Evolutionary conservation across 179 eudicot species (phyloP).

Genomic region (Amaranthus tricolor): DNA sequence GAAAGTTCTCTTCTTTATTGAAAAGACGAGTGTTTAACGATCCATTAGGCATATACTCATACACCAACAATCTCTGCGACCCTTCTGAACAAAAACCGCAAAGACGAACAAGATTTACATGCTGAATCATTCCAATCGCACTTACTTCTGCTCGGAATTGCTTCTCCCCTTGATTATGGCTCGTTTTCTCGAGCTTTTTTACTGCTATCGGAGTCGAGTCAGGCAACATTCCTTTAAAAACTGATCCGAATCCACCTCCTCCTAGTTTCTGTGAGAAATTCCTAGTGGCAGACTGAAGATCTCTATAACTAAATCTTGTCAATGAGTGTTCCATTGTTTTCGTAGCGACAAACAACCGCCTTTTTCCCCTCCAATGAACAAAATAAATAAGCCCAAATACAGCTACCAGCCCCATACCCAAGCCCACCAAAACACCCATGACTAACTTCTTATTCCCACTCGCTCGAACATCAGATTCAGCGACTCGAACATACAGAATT

Average conservation of each 20-base stretch:
- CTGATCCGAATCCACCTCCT: conserved; percentile 33
- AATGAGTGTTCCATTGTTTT: conserved; percentile 24
- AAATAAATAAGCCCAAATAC: conserved; percentile 13
- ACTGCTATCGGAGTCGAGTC: conserved; percentile 29
- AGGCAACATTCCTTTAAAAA: conserved; percentile 32
- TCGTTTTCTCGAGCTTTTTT: conserved; percentile 27
- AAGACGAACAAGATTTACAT: conserved; percentile 34
- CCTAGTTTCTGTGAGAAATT: conserved; percentile 32
- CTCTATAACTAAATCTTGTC: conserved; percentile 22
- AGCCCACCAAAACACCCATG: conserved; percentile 13
- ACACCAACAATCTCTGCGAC: conserved; percentile 27
- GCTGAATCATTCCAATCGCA: conserved; percentile 34
- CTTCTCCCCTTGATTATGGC: conserved; percentile 30
- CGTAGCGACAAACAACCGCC: conserved; percentile 9
- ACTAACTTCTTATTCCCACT: conserved; percentile 13
- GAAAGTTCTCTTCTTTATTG: not conserved
- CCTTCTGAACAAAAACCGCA: conserved; percentile 37
- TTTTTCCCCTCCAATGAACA: conserved; percentile 20
- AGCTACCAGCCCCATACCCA: conserved; percentile 10
- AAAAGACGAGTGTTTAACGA: conserved; percentile 34
- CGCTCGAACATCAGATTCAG: conserved; percentile 23
- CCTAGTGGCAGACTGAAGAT: conserved; percentile 31
- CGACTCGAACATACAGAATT: conserved; percentile 23
- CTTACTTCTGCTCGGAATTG: conserved; percentile 37
- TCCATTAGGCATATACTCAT: conserved; percentile 33